Base-by-base conservation (phyloP, 176 grass and related monocot species). In the Triticum monococcum region DNA sequence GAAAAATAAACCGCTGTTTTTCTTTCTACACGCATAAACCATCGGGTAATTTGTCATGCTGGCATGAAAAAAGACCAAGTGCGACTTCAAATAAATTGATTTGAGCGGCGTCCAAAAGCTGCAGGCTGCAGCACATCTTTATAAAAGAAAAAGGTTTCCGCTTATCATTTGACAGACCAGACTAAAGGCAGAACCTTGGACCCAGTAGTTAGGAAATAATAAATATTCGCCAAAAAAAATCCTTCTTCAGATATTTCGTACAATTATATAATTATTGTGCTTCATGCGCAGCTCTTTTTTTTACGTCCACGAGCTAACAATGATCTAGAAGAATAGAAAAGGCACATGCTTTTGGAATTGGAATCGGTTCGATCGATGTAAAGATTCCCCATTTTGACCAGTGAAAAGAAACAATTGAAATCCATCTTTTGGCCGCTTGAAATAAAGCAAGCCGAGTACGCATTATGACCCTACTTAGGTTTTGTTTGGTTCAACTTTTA, bases 321-420 rank as follows among this genome's bases (percentile, higher is more conserved):
- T 45, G 79, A 82, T 87, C 40, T 64, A 82, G 70, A 76, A 54
- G 79, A 76, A 68, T 68, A 48, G 74, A 71, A 80, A 23, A 4
- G 43, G 43, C 76, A 26, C 2, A 37, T 25, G 24, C 79, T 88
- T 88, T 88, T 67, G 25, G 48, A 64, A 84, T 37, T 63, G 35
- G 65, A 79, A 88, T 88, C 74, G 13, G 79, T 88, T 72, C 73
- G 26, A 78, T 28, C 23, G 4, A 79, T 83, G 38, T 25, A 46
- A 46, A 23, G 12, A 13, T 74, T 74, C n/a, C 41, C n/a, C 12
- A 28, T 26, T 74, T 74, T 74, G 71, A 74, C 40, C 71, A 28
- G 3, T 3, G 23, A 74, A 74, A 46, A 73, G 38, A 26, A 45
- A 46, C 38, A 43, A 46, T 48, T 9, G 12, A 41, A 73, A 43